A percentile compares a stretch with the other conserved stretches of the same genome.
Evolutionary conservation across 495 filamentous ascomycete genomes (phyloP).

Genomic region (Oidiodendron maius): DNA sequence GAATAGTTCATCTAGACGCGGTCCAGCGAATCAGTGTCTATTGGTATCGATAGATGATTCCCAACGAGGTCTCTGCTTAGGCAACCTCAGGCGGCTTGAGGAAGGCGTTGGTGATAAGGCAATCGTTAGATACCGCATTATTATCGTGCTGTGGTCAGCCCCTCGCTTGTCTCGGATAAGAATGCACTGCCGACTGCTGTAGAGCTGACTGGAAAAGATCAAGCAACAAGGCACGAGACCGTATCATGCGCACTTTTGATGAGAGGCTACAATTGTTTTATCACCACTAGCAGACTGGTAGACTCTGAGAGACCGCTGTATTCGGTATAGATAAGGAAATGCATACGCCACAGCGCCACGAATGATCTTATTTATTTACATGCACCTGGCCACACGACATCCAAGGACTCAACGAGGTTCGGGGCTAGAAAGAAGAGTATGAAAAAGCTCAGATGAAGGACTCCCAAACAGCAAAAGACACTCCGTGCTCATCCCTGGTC

Average conservation of each 20-base stretch:
- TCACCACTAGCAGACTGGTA: too few species aligned
- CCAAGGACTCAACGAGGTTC: too few species aligned
- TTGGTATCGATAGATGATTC: background rate
- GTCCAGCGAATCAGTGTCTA: background rate
- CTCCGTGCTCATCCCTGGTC: conserved; percentile 3
- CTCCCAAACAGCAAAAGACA: conserved; percentile 5
- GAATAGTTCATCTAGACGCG: background rate
- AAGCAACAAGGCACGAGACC: background rate
- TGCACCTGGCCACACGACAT: conserved; percentile 16
- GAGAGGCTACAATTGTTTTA: background rate
- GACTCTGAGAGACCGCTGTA: conserved; percentile 9
- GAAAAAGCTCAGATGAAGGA: background rate
- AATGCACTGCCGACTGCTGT: background rate
- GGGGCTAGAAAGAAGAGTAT: background rate
- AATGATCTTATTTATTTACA: conserved; percentile 25
- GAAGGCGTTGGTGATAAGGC: too few species aligned
- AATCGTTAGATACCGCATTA: too few species aligned
- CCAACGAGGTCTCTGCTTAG: too few species aligned
- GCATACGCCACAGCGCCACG: conserved; percentile 20
- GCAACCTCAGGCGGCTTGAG: too few species aligned
- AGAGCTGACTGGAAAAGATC: conserved; percentile 1
- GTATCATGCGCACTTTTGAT: too few species aligned
- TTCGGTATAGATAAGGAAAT: conserved; percentile 16
- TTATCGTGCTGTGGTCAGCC: too few species aligned
- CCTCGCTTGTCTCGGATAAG: background rate